Percentiles rank a stretch among this genome's conserved stretches.
Evolutionary conservation across 495 filamentous ascomycete species (phyloP).

Genomic region (Hamigera avellanea): DNA sequence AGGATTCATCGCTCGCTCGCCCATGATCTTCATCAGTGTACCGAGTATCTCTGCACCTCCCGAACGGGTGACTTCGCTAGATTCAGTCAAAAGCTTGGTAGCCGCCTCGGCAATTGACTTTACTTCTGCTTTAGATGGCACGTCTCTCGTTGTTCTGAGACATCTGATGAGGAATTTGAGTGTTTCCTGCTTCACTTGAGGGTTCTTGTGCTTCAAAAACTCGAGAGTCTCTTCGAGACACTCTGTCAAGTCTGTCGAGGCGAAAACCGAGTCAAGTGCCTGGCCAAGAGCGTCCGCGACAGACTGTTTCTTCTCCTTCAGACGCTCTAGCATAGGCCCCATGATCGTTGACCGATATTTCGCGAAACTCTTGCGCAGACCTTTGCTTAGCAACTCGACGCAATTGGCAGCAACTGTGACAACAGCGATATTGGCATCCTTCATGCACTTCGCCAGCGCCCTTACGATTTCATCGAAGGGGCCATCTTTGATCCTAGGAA

Average conservation of each 20-base stretch:
- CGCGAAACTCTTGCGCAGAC: constrained; percentile 62
- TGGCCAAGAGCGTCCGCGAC: constrained; percentile 79
- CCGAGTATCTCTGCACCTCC: constrained; percentile 87
- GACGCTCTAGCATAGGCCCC: constrained; percentile 78
- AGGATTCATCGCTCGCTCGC: constrained; percentile 90
- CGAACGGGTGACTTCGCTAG: constrained; percentile 69
- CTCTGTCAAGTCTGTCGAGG: constrained; percentile 65
- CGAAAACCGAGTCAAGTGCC: constrained; percentile 80
- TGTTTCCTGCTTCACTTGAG: constrained; percentile 89
- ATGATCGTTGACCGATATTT: constrained; percentile 74
- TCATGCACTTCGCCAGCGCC: constrained; percentile 87
- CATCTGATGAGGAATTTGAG: constrained; percentile 84
- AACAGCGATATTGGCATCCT: constrained; percentile 94
- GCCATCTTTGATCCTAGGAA: constrained; percentile 85
- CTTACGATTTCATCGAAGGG: constrained; percentile 75
- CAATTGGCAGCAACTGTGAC: constrained; percentile 91
- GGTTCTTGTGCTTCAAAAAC: constrained; percentile 87
- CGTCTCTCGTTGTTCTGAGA: constrained; percentile 70
- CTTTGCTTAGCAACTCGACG: constrained; percentile 84
- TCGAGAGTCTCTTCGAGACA: constrained; percentile 82
- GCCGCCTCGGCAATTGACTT: constrained; percentile 74
- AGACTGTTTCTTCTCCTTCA: constrained; percentile 92
- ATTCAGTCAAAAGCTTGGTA: constrained; percentile 83
- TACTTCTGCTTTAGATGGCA: constrained; percentile 71
- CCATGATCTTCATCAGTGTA: constrained; percentile 97